A percentile compares a stretch with the other conserved stretches of the same genome.
phyloP scores from a whole-genome alignment of 2,329 filamentous ascomycete species.

The Ambrosiella beaveri region DNA sequence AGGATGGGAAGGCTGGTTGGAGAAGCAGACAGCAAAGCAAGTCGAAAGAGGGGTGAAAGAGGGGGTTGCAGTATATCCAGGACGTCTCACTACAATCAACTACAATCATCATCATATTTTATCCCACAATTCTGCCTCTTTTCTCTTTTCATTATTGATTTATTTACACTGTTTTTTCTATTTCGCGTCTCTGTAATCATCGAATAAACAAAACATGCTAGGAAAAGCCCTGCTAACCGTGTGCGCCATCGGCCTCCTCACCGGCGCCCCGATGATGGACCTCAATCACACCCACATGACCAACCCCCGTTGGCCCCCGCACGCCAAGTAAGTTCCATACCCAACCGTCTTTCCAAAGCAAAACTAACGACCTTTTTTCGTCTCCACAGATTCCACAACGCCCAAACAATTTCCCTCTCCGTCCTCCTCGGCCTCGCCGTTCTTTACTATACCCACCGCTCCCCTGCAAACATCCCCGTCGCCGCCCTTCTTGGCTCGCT shows the following conservation, averaged over 20 bases:
- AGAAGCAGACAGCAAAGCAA: no score
- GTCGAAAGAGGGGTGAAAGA: no score
- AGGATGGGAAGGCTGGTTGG: no score
- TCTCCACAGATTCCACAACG: slow-evolving; percentile 23
- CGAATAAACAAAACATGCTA: background rate
- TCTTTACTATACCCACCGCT: slow-evolving; percentile 24
- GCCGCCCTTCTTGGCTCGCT: slow-evolving; percentile 22
- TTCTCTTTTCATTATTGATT: background rate
- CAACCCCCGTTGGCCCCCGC: slow-evolving; percentile 28
- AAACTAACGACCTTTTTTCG: background rate
- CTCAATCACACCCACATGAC: slow-evolving; percentile 26
- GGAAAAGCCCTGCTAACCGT: slow-evolving; percentile 26
- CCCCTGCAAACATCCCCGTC: slow-evolving; percentile 18
- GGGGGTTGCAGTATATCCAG: no score
- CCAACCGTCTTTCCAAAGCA: background rate
- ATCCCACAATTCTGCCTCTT: no score
- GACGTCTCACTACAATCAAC: no score
- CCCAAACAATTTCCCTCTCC: slow-evolving; percentile 26
- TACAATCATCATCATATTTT: no score
- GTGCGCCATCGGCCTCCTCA: slow-evolving; percentile 21
- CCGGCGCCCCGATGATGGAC: slow-evolving; percentile 24
- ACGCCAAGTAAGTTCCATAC: slow-evolving; percentile 24
- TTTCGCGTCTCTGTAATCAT: background rate
- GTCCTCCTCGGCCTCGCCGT: slow-evolving; percentile 23
- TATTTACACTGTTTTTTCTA: background rate